Evolutionary conservation across 2,329 filamentous ascomycete genomes (phyloP).

Genomic region (Atkinsonella hypoxylon): DNA sequence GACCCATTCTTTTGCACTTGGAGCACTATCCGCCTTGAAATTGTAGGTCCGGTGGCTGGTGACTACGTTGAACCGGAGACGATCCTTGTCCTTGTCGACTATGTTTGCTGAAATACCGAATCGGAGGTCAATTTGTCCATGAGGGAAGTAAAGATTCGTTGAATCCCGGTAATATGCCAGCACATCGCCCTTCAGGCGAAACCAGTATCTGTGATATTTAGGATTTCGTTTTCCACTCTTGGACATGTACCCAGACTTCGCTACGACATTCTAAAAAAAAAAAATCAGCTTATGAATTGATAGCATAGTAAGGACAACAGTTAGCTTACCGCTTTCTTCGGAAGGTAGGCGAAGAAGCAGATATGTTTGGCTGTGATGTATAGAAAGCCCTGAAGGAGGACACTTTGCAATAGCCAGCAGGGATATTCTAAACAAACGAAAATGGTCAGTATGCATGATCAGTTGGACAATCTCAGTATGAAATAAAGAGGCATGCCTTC

Average conservation of each 20-base stretch:
- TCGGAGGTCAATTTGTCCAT: slow-evolving; percentile 81
- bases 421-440: slow-evolving; percentile 56
- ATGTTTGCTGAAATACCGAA: slow-evolving; percentile 83
- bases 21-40: slow-evolving; percentile 77
- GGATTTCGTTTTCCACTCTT: slow-evolving; percentile 85
- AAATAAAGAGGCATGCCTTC: slow-evolving; percentile 40
- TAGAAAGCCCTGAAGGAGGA: slow-evolving; percentile 86
- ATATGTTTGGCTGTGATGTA: slow-evolving; percentile 90
- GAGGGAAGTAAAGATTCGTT: slow-evolving; percentile 80
- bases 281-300: slow-evolving; percentile 8
- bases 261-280: slow-evolving; percentile 46
- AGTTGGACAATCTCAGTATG: no score
- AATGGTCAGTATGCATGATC: not conserved
- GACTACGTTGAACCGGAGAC: slow-evolving; percentile 64
- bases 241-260: slow-evolving; percentile 78
- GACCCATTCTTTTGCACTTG: slow-evolving; percentile 93
- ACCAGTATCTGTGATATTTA: slow-evolving; percentile 86
- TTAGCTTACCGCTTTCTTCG: slow-evolving; percentile 66
- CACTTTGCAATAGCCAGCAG: slow-evolving; percentile 85
- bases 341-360: slow-evolving; percentile 95
- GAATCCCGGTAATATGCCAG: slow-evolving; percentile 80
- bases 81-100: slow-evolving; percentile 65
- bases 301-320: not conserved
- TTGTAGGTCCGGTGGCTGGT: slow-evolving; percentile 76
- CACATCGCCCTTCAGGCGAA: slow-evolving; percentile 81